Base-by-base conservation (phyloP, 345 rosid genomes). In the Kandelia obovata region DNA sequence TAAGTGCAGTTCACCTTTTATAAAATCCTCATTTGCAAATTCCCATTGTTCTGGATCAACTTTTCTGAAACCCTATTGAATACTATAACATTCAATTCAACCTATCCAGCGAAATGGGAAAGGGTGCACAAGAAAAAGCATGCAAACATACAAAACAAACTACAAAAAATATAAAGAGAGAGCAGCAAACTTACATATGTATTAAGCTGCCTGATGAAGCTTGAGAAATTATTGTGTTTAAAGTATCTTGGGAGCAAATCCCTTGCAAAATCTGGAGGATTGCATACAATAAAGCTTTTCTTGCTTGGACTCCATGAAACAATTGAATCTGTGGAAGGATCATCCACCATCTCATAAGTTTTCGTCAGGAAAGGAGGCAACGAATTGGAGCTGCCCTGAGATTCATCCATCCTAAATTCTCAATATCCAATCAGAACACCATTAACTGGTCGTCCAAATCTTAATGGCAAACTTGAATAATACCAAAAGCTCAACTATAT, bases 181-280 rank as follows among this genome's bases (percentile, higher is more conserved):
- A 26, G 27, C 30, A 62, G 1, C 21, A 5, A 7, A 61, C 88
- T 83, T 83, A 91, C 97, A 82, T 91, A 91, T 77, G 97, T 92
- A 61, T 96, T 96, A 43, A 96, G 98, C 85, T 96, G 99, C 49
- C 98, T 89, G 80, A 92, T 89, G 79, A 95, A 95, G 76, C 99
- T 95, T 0, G 99, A 90, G 80, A 92, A 95, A 58, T 95, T 92
- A 74, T 77, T 92, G 72, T 92, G 99, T 76, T 95, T 92, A 67
- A 96, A 96, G 84, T 83, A 96, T 69, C 62, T 92, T 0, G 99
- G 99, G 68, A 96, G 89, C 78, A 96, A 81, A 56, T 75, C 90
- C 70, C 84, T 76, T 0, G 97, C 78, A 60, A 96, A 90, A 69
- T 90, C 97, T 0, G 83, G 88, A 0, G 92, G 96, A 76, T 87